A percentile compares a stretch with the other conserved stretches of the same genome.
Conservation (phyloP, 768 basidiomycete genomes). For the Amanita jacksonii region DNA sequence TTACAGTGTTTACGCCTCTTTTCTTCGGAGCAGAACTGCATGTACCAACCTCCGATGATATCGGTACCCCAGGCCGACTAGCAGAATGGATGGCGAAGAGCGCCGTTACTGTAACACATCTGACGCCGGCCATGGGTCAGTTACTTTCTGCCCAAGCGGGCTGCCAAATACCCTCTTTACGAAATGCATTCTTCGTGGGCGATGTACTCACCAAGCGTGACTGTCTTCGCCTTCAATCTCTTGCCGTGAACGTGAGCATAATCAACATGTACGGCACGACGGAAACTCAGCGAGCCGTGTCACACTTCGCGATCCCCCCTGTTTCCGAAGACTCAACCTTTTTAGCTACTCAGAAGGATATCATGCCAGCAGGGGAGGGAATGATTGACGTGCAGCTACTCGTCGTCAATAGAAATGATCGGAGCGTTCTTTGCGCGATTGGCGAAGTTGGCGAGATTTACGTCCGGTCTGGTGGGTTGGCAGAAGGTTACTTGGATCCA, state of each 20-base stretch:
- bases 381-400: conserved; percentile 98
- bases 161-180: conserved; percentile 79
- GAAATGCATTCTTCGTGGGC: conserved; percentile 97
- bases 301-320: conserved; percentile 89
- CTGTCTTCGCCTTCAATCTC: conserved; percentile 85
- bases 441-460: conserved; percentile 99
- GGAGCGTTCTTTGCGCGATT: conserved; percentile 78
- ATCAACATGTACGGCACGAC: conserved; percentile 99
- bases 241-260: conserved; percentile 87
- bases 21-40: conserved; percentile 95
- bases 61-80: conserved; percentile 90
- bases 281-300: conserved; percentile 97
- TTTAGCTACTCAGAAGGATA: conserved; percentile 89
- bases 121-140: conserved; percentile 99
- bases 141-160: conserved; percentile 76
- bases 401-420: conserved; percentile 87
- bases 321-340: conserved; percentile 80
- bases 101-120: conserved; percentile 89
- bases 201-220: conserved; percentile 98
- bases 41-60: conserved; percentile 94
- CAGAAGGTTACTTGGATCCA: conserved; percentile 87
- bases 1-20: conserved; percentile 92
- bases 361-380: conserved; percentile 95
- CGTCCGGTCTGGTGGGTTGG: conserved; percentile 90
- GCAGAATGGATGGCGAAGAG: conserved; percentile 98